Evolutionary conservation across 305 asterid genomes (phyloP), one percentile per base, ranked within the genome.

Genomic region (Solanum hybrid): DNA sequence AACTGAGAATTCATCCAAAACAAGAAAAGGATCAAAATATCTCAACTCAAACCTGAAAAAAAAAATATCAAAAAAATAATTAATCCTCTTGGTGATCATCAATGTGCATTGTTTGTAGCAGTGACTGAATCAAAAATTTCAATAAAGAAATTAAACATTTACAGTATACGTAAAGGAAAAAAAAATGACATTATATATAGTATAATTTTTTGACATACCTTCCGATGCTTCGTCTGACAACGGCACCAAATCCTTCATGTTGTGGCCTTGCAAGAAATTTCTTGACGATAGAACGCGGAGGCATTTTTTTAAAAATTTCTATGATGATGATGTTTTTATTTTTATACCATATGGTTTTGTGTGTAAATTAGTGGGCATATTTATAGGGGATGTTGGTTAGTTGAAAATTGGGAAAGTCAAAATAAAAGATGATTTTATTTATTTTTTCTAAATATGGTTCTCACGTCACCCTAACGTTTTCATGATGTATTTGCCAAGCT

Each of bases 161-260:
- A 82, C 0, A 8, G 10, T n/a, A 70, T 20, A 72, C 10, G 3
- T 17, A 17, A 57, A 57, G 4, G 1, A 17, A 65, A n/a, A 22
- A 68, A 17, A 32, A 38, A 9, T 34, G 4, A 29, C 15, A 17
- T 10, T n/a, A 79, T 79, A 22, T n/a, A 36, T 10, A 36, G 4
- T n/a, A 7, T n/a, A 33, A 37, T 80, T 37, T 82, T 7, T 7
- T 20, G 4, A 10, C 4, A 2, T 73, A 96, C 98, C 98, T 95
- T 89, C 99, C 99, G 15, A 97, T 95, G 96, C 98, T 97, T 92
- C 99, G 92, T 90, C 99, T 90, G 5, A 97, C 99, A 88, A 93
- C 92, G 87, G 99, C 99, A 39, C 98, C 99, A n/a, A 94, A 90
- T 78, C 99, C 99, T 92, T 97, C 99, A 37, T 61, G 94, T 39